Evolutionary conservation across 306 rosid genomes (phyloP).

Genomic region (Herpetospermum pedunculosum): DNA sequence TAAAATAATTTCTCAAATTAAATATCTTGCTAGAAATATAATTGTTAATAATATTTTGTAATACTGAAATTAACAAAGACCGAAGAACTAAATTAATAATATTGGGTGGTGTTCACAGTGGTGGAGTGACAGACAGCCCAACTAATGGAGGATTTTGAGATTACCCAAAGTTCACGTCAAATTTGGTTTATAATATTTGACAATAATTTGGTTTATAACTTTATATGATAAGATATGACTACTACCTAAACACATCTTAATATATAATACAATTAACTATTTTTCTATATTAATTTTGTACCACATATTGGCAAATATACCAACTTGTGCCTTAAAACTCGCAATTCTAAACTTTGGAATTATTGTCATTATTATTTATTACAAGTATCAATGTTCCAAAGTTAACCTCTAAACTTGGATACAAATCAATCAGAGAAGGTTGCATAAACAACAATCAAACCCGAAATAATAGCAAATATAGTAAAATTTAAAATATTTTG

Average conservation of each 20-base stretch:
- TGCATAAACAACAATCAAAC: no score
- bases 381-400: not conserved
- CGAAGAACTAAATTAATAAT: no score
- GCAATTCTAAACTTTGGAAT: not conserved
- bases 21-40: no score
- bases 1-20: no score
- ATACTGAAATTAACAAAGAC: no score
- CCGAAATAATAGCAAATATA: no score
- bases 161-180: not conserved
- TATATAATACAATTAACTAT: not conserved
- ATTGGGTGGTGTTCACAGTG: no score
- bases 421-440: no score
- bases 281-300: not conserved
- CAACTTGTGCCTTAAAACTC: not conserved
- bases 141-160: not conserved
- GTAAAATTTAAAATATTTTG: no score
- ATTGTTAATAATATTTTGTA: no score
- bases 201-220: not conserved
- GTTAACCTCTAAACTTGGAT: not conserved
- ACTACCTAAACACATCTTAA: not conserved
- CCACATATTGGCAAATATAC: not conserved
- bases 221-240: not conserved
- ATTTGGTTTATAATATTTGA: not conserved
- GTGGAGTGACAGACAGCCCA: no score
- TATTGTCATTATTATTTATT: not conserved